Base-by-base conservation (phyloP, 352 stramenopile genomes). In the Phytophthora nicotianae region DNA sequence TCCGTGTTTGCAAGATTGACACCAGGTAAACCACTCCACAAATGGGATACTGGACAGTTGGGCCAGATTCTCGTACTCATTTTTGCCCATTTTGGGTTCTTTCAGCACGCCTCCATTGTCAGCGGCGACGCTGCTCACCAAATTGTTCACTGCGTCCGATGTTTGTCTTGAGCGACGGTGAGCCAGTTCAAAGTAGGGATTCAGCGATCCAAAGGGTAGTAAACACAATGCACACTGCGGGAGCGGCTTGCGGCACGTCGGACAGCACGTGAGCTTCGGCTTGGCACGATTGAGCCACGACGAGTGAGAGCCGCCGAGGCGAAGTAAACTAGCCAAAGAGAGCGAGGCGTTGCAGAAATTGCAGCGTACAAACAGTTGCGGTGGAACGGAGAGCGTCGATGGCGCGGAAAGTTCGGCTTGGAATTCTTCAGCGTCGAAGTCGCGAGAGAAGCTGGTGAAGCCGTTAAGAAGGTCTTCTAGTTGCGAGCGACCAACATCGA, bases 21-120 rank as follows among this genome's bases (percentile, higher is more conserved):
- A 98, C 95, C 95, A 98, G 17, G 91, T 98, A 68, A 97, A 98
- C 91, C 92, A 98, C 74, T 98, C 92, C 11, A 96, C 91, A 64
- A 98, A 98, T 41, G 93, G 93, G 50, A 98, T 94, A 60, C 84
- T 97, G 5, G 90, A 95, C 5, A 98, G 70, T 46, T 96, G 90
- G 19, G 79, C 84, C 27, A 98, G 80, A 57, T 90, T 94, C 48
- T 97, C 88, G 51, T 91, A 83, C 68, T 90, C 77, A 26, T 70
- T 75, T 58, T 90, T 85, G 10, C 67, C 58, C 7, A 58, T 58
- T n/a, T 74, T 59, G 0, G 81, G 75, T 29, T 90, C 81, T 29
- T 91, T 83, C 23, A 90, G 46, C 27, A 81, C 63, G 10, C 63
- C 56, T 23, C 79, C 70, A 45, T 51, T 62, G 9, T 82, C 75